A percentile compares a stretch with the other conserved stretches of the same genome.
Conservation (phyloP, 495 filamentous ascomycete genomes). For the Talaromyces thailandensis region DNA sequence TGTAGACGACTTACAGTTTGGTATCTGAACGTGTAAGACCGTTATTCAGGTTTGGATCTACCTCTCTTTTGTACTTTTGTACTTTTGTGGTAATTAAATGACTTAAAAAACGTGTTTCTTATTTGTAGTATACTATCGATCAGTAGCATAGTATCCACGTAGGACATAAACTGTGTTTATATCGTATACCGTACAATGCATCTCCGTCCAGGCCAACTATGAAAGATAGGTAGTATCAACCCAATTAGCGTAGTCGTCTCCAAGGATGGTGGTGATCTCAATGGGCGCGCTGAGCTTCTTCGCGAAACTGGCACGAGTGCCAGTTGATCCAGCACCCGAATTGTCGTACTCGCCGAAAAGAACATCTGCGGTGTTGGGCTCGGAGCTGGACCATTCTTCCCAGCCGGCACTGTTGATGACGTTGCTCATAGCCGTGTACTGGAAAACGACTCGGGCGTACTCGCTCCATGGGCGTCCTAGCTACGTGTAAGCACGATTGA, state of each 20-base stretch:
- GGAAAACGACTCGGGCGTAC: slow-evolving; percentile 54
- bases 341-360: slow-evolving; percentile 53
- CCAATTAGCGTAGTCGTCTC: slow-evolving; percentile 36
- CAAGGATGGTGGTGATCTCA: slow-evolving; percentile 40
- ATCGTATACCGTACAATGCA: no score
- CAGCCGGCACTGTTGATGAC: slow-evolving; percentile 56
- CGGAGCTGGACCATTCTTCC: slow-evolving; percentile 44
- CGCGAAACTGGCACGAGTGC: slow-evolving; percentile 49
- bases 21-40: no score
- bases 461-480: slow-evolving; percentile 51
- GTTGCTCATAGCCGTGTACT: slow-evolving; percentile 41
- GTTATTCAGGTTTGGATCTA: no score
- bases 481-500: background rate
- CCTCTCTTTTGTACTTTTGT: no score
- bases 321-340: slow-evolving; percentile 45
- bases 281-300: slow-evolving; percentile 35
- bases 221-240: slow-evolving; percentile 28
- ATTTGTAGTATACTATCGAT: no score
- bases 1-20: no score
- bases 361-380: slow-evolving; percentile 42
- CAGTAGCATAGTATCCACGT: no score
- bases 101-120: no score
- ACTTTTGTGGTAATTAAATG: no score
- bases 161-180: no score
- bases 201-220: no score